These are phyloP conservation scores for Blastobotrys chiropterorum DNA, from an alignment of 805 yeast species.

Conservation along the genomic window DNA sequence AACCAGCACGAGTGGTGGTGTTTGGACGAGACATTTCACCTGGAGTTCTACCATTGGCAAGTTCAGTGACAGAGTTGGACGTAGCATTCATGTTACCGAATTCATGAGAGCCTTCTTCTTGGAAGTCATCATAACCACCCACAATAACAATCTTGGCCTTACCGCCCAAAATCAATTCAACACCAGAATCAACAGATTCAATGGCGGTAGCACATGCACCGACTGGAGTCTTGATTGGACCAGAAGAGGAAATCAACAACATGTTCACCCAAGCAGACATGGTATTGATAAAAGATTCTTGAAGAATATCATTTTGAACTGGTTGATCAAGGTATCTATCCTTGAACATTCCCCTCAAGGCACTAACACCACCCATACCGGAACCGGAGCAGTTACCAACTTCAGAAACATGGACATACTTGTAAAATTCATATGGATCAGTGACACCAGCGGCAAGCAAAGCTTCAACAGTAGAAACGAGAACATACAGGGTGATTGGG, in stretches of 20 bases:
- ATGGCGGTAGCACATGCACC: slow-evolving; percentile 99
- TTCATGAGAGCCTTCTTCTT: slow-evolving; percentile 97
- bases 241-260: slow-evolving; percentile 93
- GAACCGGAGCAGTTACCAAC: slow-evolving; percentile 99
- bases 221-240: slow-evolving; percentile 98
- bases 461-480: slow-evolving; percentile 94
- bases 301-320: slow-evolving; percentile 94
- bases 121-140: slow-evolving; percentile 99
- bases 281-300: slow-evolving; percentile 97
- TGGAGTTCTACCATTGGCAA: slow-evolving; percentile 95
- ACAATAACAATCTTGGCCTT: slow-evolving; percentile 94
- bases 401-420: slow-evolving; percentile 96
- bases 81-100: slow-evolving; percentile 99
- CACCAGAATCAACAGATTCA: slow-evolving; percentile 94
- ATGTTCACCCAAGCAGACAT: slow-evolving; percentile 99
- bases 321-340: slow-evolving; percentile 90
- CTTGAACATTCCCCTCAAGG: slow-evolving; percentile 95
- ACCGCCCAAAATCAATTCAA: slow-evolving; percentile 86
- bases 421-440: slow-evolving; percentile 97
- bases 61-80: slow-evolving; percentile 79
- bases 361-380: slow-evolving; percentile 99
- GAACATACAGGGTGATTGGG: slow-evolving; percentile 85
- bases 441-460: slow-evolving; percentile 90
- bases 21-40: slow-evolving; percentile 98
- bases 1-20: slow-evolving; percentile 92